Conservation (phyloP, 306 rosid species). For the Ormosia emarginata region DNA sequence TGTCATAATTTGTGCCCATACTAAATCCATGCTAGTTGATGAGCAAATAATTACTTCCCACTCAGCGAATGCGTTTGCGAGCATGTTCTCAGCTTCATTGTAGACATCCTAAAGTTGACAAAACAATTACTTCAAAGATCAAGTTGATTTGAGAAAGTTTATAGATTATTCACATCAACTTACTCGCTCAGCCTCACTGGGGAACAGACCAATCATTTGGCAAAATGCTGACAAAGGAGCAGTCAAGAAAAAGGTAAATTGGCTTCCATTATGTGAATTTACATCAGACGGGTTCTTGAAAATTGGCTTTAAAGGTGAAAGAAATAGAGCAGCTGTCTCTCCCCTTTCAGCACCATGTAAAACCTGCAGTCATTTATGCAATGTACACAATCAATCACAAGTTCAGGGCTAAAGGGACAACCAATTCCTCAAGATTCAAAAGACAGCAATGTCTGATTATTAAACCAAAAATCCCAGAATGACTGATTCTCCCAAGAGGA, state of each 20-base stretch:
- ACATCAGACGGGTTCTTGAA: conserved; percentile 61
- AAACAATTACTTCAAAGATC: conserved; percentile 22
- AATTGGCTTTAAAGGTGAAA: conserved; percentile 76
- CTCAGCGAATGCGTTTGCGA: conserved; percentile 68
- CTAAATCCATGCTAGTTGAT: conserved; percentile 72
- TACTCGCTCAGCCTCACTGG: conserved; percentile 52
- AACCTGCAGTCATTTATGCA: conserved; percentile 49
- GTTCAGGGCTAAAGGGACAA: neutral
- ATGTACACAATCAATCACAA: conserved; percentile 11
- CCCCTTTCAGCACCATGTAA: conserved; percentile 92
- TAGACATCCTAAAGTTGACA: conserved; percentile 57
- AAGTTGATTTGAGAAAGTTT: neutral
- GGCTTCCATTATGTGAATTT: conserved; percentile 70
- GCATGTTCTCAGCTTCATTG: conserved; percentile 74
- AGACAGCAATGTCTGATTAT: too few species aligned
- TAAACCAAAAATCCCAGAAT: neutral
- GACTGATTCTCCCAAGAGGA: neutral
- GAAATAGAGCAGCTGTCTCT: conserved; percentile 80
- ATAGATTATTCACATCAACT: conserved; percentile 25
- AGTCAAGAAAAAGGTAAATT: conserved; percentile 92
- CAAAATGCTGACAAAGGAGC: conserved; percentile 88
- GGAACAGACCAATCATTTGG: conserved; percentile 69
- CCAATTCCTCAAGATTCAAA: neutral
- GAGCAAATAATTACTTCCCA: conserved; percentile 89
- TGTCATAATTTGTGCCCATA: conserved; percentile 86